phyloP scores from a whole-genome alignment of 2,329 filamentous ascomycete genomes.

The Pseudogymnoascus sp. region DNA sequence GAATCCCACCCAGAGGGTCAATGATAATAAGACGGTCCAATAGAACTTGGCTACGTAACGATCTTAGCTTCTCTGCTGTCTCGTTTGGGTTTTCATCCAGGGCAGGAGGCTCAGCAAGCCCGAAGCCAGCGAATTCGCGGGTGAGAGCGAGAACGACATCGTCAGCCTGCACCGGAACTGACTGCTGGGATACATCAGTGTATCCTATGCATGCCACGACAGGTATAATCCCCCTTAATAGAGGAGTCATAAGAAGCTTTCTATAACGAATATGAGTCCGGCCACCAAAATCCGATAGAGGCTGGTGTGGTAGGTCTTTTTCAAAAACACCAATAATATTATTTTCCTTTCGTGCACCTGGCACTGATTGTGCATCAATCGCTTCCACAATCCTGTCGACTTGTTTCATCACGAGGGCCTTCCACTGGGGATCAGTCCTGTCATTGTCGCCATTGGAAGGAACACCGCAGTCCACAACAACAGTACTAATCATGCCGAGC shows the following conservation, averaged over 20 bases:
- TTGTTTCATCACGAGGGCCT: conserved; percentile 50
- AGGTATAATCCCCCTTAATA: conserved; percentile 62
- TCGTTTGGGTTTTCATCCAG: conserved; percentile 36
- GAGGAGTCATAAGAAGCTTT: conserved; percentile 54
- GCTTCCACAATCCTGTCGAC: conserved; percentile 66
- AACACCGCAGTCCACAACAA: conserved; percentile 68
- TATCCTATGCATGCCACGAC: conserved; percentile 61
- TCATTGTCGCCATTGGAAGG: conserved; percentile 26
- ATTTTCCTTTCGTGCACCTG: conserved; percentile 63
- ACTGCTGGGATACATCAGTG: conserved; percentile 40
- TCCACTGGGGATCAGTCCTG: conserved; percentile 27
- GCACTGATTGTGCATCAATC: conserved; percentile 61
- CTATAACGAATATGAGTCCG: conserved; percentile 35
- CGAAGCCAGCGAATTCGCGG: conserved; percentile 64
- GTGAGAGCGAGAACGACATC: conserved; percentile 72
- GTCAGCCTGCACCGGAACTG: conserved; percentile 44
- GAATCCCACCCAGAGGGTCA: conserved; percentile 80
- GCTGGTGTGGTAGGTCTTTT: not conserved
- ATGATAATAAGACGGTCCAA: conserved; percentile 84
- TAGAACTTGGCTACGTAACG: conserved; percentile 46
- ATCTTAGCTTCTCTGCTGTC: conserved; percentile 32
- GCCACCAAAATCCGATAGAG: conserved; percentile 11
- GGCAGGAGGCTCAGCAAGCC: conserved; percentile 32
- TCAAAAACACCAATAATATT: conserved; percentile 32
- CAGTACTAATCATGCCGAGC: conserved; percentile 72